Conservation (phyloP, 2,329 filamentous ascomycete genomes). For the Byssoonygena ceratinophila region DNA sequence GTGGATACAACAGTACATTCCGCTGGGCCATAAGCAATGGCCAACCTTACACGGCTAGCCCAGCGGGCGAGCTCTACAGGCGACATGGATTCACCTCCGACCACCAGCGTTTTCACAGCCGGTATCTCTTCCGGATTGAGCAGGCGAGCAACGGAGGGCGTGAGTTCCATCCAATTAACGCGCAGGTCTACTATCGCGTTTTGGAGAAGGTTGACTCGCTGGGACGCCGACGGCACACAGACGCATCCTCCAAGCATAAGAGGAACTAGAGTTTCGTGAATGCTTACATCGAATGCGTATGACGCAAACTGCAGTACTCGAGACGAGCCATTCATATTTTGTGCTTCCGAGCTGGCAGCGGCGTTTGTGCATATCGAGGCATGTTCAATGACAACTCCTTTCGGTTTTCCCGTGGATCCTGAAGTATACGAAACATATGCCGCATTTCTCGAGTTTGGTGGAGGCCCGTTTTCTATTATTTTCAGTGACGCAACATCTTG, state of each 20-base stretch:
- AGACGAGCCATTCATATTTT: constrained; percentile 24
- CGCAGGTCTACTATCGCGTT: constrained; percentile 32
- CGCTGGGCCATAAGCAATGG: constrained; percentile 33
- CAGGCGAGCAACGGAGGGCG: constrained; percentile 46
- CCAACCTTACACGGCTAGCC: constrained; percentile 26
- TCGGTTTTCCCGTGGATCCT: constrained; percentile 25
- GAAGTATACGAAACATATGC: constrained; percentile 6
- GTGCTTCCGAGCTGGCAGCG: constrained; percentile 18
- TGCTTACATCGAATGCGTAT: constrained; percentile 34
- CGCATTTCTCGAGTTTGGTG: neutral
- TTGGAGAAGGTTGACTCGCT: constrained; percentile 36
- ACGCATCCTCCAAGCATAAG: constrained; percentile 32
- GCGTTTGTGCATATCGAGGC: constrained; percentile 36
- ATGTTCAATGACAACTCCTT: constrained; percentile 49
- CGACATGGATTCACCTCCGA: constrained; percentile 39
- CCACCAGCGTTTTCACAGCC: constrained; percentile 33
- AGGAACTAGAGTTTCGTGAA: constrained; percentile 27
- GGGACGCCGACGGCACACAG: constrained; percentile 34
- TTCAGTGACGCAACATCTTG: neutral
- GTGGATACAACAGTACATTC: constrained; percentile 26
- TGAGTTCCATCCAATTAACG: constrained; percentile 42
- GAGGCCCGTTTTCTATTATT: too few species aligned
- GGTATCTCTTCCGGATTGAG: constrained; percentile 37
- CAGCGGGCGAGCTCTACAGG: constrained; percentile 36
- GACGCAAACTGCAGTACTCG: constrained; percentile 32